Conservation (phyloP, 2,329 filamentous ascomycete genomes). For the Talaromyces islandicus region DNA sequence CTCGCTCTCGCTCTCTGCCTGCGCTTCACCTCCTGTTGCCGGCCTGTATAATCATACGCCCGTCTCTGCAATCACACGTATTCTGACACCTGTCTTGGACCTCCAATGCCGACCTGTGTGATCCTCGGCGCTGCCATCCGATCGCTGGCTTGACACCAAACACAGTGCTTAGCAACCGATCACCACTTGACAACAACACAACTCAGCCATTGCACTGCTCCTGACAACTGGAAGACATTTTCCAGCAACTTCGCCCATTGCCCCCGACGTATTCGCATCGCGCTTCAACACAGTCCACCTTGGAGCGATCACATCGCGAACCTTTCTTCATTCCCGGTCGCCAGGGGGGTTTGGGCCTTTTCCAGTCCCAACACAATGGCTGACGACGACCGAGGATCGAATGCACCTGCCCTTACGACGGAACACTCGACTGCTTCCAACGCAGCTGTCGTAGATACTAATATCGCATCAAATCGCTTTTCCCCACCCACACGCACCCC, state of each 20-base stretch:
- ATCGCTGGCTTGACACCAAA: neutral
- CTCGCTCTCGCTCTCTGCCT: neutral
- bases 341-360: neutral
- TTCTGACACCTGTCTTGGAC: neutral
- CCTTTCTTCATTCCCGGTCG: neutral
- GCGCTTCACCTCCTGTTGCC: neutral
- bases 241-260: neutral
- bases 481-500: conserved; percentile 57
- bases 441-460: neutral
- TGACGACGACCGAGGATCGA: conserved; percentile 16
- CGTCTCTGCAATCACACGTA: neutral
- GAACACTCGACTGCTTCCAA: neutral
- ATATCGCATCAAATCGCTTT: conserved; percentile 3
- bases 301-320: neutral
- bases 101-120: neutral
- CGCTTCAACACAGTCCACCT: neutral
- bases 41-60: neutral
- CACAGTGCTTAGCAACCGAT: neutral
- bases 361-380: conserved; percentile 15
- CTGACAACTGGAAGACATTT: neutral
- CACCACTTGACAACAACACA: neutral
- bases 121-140: neutral
- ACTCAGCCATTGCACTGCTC: neutral
- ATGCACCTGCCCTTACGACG: conserved; percentile 1
- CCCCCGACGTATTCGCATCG: neutral